Base-by-base conservation (phyloP, 495 filamentous ascomycete species). In the Lepraria neglecta region DNA sequence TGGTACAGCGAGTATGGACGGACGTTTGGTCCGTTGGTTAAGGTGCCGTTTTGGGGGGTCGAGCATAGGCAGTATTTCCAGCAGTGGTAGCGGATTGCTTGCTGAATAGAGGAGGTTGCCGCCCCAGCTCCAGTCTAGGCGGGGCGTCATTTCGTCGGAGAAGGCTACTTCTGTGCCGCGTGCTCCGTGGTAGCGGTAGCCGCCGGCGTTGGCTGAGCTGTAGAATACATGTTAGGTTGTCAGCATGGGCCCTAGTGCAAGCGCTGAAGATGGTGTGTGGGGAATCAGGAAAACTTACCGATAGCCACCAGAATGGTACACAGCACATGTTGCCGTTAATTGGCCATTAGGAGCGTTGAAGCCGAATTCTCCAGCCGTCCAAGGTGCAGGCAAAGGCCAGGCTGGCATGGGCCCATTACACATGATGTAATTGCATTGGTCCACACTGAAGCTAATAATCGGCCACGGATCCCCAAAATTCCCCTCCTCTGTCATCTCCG, bases 101-200 rank as follows among this genome's bases (percentile, higher is more conserved):
- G 35, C 35, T 7, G 35, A 38, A 10, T 38, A 38, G 7, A 38
- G 35, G 35, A 38, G 7, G 35, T 7, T 33, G 11, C 54, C 54
- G 54, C 31, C 31, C 54, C 30, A 56, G 4, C 2, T 56, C 11
- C 35, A 56, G 30, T 56, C 54, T 27, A 15, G 35, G 31, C 54
- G 54, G 9, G 31, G 54, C 21, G 54, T 56, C 54, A 56, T 56
- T 40, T 56, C 31, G 30, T 56, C 53, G n/a, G 28, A 56, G 53
- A 56, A 56, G 19, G 19, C 28, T 1, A 56, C 53, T 11, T 56
- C 28, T 5, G 28, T 40, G 11, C 35, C 53, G 31, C 35, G 35
- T 15, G 12, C 40, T 6, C 53, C 35, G 31, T 33, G 31, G 17
- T 40, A 33, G 21, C 53, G 35, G 21, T 56, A 56, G 27, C 53